Evolutionary conservation across 768 basidiomycete genomes (phyloP), one percentile per base, ranked within the genome.

Genomic region (Nidula microcarpa): DNA sequence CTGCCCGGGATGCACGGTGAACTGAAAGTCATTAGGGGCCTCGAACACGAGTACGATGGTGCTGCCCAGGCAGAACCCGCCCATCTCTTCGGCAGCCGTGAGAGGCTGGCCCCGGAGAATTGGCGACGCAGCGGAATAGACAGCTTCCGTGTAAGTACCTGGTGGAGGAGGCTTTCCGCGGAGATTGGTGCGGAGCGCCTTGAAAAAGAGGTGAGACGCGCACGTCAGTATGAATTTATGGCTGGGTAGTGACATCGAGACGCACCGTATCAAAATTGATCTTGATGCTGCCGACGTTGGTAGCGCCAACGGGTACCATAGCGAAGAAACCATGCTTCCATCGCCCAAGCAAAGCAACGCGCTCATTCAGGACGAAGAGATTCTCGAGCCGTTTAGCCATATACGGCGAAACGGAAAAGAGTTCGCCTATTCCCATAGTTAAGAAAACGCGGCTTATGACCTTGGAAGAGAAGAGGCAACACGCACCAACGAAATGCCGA

Each of bases 261-360:
- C 67, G 50, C 44, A 87, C 89, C 65, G 87, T 77, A 68, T 99
- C 97, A 68, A 99, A 99, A 67, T 97, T 95, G 65, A 99, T 80
- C 59, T 88, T 87, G 71, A 99, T 98, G 57, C 87, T 90, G 4
- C 97, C 97, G 49, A 98, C 97, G 67, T 99, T 98, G 9, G 96
- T 98, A 2, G 97, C 97, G 2, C 97, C 97, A 32, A 99, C 96
- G 8, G 97, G 97, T 0, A 97, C 85, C 94, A 98, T 98, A 30
- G 88, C 76, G 68, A 97, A 99, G 78, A 98, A 98, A 1, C 97
- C 97, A 61, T 97, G 75, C 64, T 84, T 85, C 97, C 97, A 98
- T 51, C 92, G 74, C 5, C 97, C 97, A 33, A 98, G 83, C 17
- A 99, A 77, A 1, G 95, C 94, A 7, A 98, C 96, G 18, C 97